Evolutionary conservation across 257 asterid genomes (phyloP).

Genomic region (Sherardia arvensis): DNA sequence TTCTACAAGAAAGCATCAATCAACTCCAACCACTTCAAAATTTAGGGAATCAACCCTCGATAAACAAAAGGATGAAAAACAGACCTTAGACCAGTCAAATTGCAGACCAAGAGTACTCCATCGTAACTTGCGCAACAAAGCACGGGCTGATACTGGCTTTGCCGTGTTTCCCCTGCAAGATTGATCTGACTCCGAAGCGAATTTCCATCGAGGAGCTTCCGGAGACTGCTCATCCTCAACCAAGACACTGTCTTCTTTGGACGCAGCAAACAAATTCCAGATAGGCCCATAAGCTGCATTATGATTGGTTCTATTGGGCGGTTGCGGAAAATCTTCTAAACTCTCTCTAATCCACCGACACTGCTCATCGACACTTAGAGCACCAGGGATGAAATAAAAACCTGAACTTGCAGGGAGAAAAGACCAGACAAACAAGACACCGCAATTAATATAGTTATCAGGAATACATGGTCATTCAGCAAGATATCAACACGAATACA

Average conservation of each 20-base stretch:
- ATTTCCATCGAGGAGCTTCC: constrained; percentile 38
- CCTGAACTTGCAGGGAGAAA: constrained; percentile 36
- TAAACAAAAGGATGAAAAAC: constrained; percentile 32
- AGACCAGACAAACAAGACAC: not conserved
- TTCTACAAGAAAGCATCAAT: not conserved
- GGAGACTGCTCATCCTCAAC: constrained; percentile 29
- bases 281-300: constrained; percentile 77
- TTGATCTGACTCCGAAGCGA: constrained; percentile 29
- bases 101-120: constrained; percentile 99
- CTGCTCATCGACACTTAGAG: constrained; percentile 68
- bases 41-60: not conserved
- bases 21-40: not conserved
- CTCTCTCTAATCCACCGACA: constrained; percentile 81
- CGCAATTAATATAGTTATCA: not conserved
- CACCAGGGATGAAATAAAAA: constrained; percentile 85
- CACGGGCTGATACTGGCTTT: constrained; percentile 65
- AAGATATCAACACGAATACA: too few species aligned
- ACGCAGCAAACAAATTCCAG: constrained; percentile 55
- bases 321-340: constrained; percentile 73
- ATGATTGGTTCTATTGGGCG: constrained; percentile 88
- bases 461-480: too few species aligned
- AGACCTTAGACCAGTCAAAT: constrained; percentile 99
- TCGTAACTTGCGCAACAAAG: constrained; percentile 93
- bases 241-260: constrained; percentile 50
- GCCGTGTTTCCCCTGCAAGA: constrained; percentile 23